Percentiles rank a stretch among this genome's conserved stretches.
These are phyloP conservation scores for Helianthus tuberosus DNA, from an alignment of 129 eudicot genomes.

Conservation along the genomic window DNA sequence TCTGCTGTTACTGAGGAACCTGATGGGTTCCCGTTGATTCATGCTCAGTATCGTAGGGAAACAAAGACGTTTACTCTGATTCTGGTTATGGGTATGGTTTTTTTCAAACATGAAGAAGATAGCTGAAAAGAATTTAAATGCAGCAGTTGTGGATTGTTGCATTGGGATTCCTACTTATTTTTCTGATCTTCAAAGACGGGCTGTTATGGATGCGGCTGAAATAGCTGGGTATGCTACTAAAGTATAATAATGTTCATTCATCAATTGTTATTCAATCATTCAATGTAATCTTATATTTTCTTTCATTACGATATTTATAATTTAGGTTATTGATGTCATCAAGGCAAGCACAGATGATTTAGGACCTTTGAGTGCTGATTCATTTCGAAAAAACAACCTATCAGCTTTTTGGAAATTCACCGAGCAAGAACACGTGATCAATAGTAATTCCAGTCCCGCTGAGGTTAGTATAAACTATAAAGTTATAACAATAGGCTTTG, in stretches of 20 bases:
- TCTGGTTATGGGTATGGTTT: slow-evolving; percentile 86
- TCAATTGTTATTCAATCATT: neutral
- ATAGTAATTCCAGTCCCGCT: slow-evolving; percentile 24
- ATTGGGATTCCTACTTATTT: slow-evolving; percentile 89
- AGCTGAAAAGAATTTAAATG: slow-evolving; percentile 81
- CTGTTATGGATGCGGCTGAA: slow-evolving; percentile 84
- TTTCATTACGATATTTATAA: slow-evolving; percentile 13
- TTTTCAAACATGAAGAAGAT: slow-evolving; percentile 78
- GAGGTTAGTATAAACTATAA: slow-evolving; percentile 66
- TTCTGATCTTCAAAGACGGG: slow-evolving; percentile 91
- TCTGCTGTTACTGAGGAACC: slow-evolving; percentile 80
- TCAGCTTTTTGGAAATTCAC: slow-evolving; percentile 80
- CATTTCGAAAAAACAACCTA: slow-evolving; percentile 60
- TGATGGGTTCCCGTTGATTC: slow-evolving; percentile 86
- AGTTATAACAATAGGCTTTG: neutral
- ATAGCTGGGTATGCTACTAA: slow-evolving; percentile 63
- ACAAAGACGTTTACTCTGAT: slow-evolving; percentile 74
- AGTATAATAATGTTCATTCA: neutral
- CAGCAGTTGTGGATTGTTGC: slow-evolving; percentile 94
- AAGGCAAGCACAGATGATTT: slow-evolving; percentile 73
- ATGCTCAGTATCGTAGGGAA: slow-evolving; percentile 79
- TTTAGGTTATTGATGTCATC: slow-evolving; percentile 83
- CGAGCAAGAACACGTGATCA: slow-evolving; percentile 45
- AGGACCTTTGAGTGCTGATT: slow-evolving; percentile 81
- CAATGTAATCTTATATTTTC: neutral